phyloP scores from a whole-genome alignment of 345 rosid genomes.

The Citrus trifoliata region DNA sequence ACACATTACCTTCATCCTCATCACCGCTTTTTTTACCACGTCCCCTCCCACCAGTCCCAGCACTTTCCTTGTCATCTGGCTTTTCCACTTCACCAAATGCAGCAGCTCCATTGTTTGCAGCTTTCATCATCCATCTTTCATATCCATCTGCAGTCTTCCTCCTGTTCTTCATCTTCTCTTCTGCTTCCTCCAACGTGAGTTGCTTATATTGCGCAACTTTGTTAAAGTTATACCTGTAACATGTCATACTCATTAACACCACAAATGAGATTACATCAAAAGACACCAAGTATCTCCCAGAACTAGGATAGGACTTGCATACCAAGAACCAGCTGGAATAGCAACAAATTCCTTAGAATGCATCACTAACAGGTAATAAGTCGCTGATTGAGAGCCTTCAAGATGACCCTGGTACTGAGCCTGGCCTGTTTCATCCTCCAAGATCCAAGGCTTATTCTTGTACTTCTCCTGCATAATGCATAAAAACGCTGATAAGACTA shows the following conservation, averaged over 20 bases:
- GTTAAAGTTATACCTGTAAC: slow-evolving; percentile 73
- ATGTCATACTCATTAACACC: slow-evolving; percentile 8
- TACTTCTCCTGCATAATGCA: slow-evolving; percentile 64
- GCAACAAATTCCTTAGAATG: slow-evolving; percentile 84
- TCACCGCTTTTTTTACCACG: slow-evolving; percentile 72
- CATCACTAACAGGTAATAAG: slow-evolving; percentile 83
- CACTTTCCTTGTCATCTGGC: slow-evolving; percentile 63
- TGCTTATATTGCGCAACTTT: slow-evolving; percentile 98
- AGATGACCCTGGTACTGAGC: slow-evolving; percentile 86
- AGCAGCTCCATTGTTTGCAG: slow-evolving; percentile 87
- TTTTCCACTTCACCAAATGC: slow-evolving; percentile 88
- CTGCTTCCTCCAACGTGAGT: slow-evolving; percentile 96
- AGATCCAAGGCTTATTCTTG: slow-evolving; percentile 91
- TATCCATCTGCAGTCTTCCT: slow-evolving; percentile 97
- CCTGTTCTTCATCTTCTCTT: slow-evolving; percentile 95
- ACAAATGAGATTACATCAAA: background rate
- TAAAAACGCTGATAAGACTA: background rate
- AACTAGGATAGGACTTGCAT: slow-evolving; percentile 12
- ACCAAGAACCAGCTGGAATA: slow-evolving; percentile 98
- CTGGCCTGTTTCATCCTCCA: slow-evolving; percentile 98
- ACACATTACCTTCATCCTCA: slow-evolving; percentile 83
- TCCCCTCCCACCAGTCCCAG: slow-evolving; percentile 60
- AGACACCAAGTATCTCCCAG: background rate
- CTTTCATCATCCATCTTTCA: slow-evolving; percentile 99
- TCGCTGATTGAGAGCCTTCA: slow-evolving; percentile 96